phyloP scores from a whole-genome alignment of 192 early-diverging fungal genomes.

The Coemansia sp. region DNA sequence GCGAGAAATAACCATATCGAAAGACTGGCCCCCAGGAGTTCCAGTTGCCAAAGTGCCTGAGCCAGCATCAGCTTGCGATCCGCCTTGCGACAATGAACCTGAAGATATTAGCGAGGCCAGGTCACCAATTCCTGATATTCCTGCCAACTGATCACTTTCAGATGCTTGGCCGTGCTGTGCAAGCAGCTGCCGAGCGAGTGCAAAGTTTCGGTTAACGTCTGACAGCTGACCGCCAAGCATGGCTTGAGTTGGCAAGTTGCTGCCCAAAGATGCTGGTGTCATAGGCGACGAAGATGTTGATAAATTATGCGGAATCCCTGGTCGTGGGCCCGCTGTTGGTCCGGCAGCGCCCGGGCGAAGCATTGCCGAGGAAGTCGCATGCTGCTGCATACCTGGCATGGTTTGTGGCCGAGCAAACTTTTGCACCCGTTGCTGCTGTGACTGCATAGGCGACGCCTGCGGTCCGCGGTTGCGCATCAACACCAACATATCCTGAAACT shows the following conservation, averaged over 20 bases:
- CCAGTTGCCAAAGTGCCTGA: not conserved
- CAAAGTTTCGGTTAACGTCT: conserved; percentile 15
- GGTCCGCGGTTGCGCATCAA: conserved; percentile 38
- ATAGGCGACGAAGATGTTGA: conserved; percentile 8
- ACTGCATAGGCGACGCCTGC: not conserved
- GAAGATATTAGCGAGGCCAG: not conserved
- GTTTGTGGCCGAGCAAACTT: conserved; percentile 9
- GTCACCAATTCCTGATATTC: conserved; percentile 4
- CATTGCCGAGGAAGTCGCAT: conserved; percentile 3
- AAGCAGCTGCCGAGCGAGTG: conserved; percentile 25
- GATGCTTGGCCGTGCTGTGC: conserved; percentile 13
- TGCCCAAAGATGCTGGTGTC: conserved; percentile 5
- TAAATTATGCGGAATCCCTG: conserved; percentile 16
- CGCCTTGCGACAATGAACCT: not conserved
- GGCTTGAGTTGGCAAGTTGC: conserved; percentile 3
- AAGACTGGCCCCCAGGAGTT: not conserved
- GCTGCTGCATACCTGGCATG: not conserved
- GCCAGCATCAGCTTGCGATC: not conserved
- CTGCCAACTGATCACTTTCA: conserved; percentile 1
- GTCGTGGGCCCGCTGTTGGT: conserved; percentile 7
- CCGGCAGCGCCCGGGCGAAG: conserved; percentile 11
- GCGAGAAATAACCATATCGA: conserved; percentile 31
- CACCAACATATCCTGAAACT: conserved; percentile 40
- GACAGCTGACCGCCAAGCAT: not conserved
- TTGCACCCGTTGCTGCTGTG: conserved; percentile 14